A percentile compares a stretch with the other conserved stretches of the same genome.
These are phyloP conservation scores for Sequoia sempervirens DNA, from an alignment of 75 land plant species.

Conservation along the genomic window DNA sequence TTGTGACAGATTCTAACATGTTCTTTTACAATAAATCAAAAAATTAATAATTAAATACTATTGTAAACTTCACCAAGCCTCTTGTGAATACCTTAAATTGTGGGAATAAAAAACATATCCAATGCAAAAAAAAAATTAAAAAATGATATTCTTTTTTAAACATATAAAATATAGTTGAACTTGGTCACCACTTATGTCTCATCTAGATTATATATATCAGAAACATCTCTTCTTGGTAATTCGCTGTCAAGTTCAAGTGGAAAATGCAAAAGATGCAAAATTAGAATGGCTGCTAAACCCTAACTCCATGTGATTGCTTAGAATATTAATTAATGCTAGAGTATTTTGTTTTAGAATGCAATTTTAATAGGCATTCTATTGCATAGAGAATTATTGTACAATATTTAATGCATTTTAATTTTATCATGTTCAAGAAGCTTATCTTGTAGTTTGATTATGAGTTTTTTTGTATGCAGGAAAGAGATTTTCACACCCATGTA, in stretches of 20 bases:
- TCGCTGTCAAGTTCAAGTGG: neutral
- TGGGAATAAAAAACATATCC: neutral
- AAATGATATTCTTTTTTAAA: neutral
- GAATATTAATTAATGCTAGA: neutral
- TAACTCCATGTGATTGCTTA: neutral
- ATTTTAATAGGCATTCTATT: neutral
- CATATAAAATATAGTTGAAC: neutral
- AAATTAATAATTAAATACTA: no score
- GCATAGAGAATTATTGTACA: neutral
- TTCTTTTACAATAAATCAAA: no score
- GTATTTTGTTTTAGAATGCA: neutral
- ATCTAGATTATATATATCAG: neutral
- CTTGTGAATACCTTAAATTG: neutral
- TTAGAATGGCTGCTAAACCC: neutral
- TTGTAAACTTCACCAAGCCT: neutral
- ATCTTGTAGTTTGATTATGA: neutral
- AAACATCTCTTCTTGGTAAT: neutral
- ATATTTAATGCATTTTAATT: neutral
- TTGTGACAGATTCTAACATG: no score
- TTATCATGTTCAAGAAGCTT: neutral
- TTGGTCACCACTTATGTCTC: neutral
- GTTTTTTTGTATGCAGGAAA: slow-evolving; percentile 48
- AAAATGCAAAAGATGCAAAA: neutral
- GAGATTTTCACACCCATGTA: slow-evolving; percentile 98
- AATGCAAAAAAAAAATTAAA: neutral